Evolutionary conservation across 106 monocot genomes (phyloP).

Genomic region (Acorus calamus): DNA sequence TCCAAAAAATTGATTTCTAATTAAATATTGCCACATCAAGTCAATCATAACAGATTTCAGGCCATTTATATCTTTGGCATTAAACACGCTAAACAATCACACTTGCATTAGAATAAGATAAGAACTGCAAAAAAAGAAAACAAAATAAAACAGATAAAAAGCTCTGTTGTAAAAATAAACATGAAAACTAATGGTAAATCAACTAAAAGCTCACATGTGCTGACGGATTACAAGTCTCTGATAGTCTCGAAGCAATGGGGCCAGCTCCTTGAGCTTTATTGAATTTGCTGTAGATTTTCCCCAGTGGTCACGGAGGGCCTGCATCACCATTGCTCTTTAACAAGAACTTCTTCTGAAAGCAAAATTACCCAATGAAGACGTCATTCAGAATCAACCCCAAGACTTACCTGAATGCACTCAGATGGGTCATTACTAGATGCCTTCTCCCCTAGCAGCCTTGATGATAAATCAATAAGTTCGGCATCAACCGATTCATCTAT

Average conservation of each 20-base stretch:
- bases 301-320: slow-evolving; percentile 82
- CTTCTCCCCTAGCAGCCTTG: slow-evolving; percentile 46
- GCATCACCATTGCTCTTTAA: slow-evolving; percentile 1
- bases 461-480: slow-evolving; percentile 63
- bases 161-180: background rate
- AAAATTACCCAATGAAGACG: background rate
- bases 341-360: background rate
- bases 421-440: slow-evolving; percentile 30
- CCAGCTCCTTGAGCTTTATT: slow-evolving; percentile 65
- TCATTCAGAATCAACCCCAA: background rate
- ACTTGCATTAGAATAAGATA: no score
- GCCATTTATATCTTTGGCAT: no score
- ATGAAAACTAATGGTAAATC: no score
- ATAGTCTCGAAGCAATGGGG: slow-evolving; percentile 83
- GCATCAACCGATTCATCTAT: slow-evolving; percentile 53
- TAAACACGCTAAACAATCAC: no score
- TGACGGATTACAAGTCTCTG: slow-evolving; percentile 58
- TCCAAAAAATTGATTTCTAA: no score
- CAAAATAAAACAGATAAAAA: background rate
- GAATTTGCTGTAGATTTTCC: slow-evolving; percentile 46
- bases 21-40: no score
- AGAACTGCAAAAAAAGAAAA: no score
- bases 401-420: slow-evolving; percentile 49
- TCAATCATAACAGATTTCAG: no score
- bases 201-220: slow-evolving; percentile 31